Evolutionary conservation across 176 grass and related monocot genomes (phyloP).

Genomic region (Musa beccarii): DNA sequence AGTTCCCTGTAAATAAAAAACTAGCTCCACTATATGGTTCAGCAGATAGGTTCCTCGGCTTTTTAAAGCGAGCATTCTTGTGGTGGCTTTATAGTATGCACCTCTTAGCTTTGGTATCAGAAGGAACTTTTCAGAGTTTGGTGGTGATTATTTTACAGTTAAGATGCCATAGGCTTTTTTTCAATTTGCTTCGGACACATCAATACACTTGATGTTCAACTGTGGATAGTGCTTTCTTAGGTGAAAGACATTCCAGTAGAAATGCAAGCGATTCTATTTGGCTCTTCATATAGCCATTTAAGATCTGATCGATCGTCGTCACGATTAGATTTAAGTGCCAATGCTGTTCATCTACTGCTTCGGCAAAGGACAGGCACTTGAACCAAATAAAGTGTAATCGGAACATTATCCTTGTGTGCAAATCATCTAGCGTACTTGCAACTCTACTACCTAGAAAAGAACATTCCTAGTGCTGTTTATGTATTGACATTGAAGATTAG

Average conservation of each 20-base stretch:
- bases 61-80: constrained; percentile 29
- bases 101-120: constrained; percentile 35
- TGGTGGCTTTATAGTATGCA: constrained; percentile 36
- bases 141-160: neutral
- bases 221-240: neutral
- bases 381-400: too few relatives aligned
- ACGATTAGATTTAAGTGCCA: neutral
- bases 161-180: constrained; percentile 1
- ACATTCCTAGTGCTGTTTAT: too few relatives aligned
- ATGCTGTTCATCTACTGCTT: neutral
- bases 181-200: neutral
- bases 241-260: neutral
- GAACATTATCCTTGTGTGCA: too few relatives aligned
- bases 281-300: neutral
- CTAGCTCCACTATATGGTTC: constrained; percentile 27
- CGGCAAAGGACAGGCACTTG: too few relatives aligned
- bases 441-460: too few relatives aligned
- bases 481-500: too few relatives aligned
- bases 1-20: constrained; percentile 16
- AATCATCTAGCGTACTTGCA: too few relatives aligned
- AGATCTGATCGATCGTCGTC: neutral
- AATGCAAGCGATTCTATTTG: neutral
- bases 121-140: neutral
- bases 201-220: too few relatives aligned
- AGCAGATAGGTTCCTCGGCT: constrained; percentile 34